Base-by-base conservation (phyloP, 2,329 filamentous ascomycete species). In the Coniochaeta hoffmannii region DNA sequence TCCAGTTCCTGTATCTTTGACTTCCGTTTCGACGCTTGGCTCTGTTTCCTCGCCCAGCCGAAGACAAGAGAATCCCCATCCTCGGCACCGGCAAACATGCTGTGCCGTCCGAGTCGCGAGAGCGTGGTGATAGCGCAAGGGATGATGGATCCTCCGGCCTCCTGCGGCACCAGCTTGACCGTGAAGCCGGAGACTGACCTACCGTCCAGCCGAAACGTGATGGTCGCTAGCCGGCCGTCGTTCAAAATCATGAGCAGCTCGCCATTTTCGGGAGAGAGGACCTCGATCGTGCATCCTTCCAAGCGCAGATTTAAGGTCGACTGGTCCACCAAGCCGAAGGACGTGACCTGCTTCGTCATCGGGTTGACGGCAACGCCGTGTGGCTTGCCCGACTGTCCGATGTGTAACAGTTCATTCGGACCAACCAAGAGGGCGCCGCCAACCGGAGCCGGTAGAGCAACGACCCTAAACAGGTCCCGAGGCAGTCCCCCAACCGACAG, bases 381-480 rank as follows among this genome's bases (percentile, higher is more conserved):
- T 12, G 91, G 83, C 69, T 96, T 97, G 30, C 94, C 94, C 11
- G 90, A 90, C 76, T 99, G 94, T 66, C 97, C 93, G 61, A 99
- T 85, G 69, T 99, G 94, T 58, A 99, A 89, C 59, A 99, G 72
- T 67, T 97, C 91, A 67, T 99, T 97, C 50, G 82, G 80, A 28
- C 94, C 95, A 19, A 97, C 75, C 15, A 99, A 79, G 15, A 99
- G 75, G 35, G 91, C 89, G 44, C 94, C 94, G 24, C 94, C 94
- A 38, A 97, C 86, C 1, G 93, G 93, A 6, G 88, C 79, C 4
- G 92, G 90, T 3, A 99, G 74, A 8, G 94, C 85, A 49, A 97
- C 77, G 44, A 97, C 86, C 62, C 84, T 83, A 68, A 87, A 90
- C 10, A 97, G 78, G 69, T 97, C 93, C 66, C 90, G 91, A 1